Evolutionary conservation across 2,329 filamentous ascomycete species (phyloP).

Genomic region (Huntiella moniliformis): DNA sequence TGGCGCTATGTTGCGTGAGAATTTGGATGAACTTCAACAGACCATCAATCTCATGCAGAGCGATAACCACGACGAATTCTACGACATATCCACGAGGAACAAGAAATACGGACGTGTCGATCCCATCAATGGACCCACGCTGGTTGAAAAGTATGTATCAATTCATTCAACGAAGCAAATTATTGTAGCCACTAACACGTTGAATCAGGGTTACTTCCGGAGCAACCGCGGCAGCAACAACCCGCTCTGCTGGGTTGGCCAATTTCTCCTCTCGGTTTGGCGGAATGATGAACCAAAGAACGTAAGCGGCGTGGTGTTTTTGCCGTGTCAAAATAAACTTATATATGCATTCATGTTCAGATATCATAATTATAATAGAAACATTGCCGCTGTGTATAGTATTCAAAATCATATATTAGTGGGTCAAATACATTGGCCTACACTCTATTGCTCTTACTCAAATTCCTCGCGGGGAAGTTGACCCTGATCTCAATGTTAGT

Average conservation of each 20-base stretch:
- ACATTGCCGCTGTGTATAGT: too few species aligned
- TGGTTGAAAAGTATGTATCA: constrained; percentile 71
- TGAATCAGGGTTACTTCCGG: constrained; percentile 41
- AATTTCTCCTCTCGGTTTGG: constrained; percentile 62
- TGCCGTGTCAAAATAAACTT: too few species aligned
- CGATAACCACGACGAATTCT: constrained; percentile 92
- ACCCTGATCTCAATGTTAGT: constrained; percentile 17
- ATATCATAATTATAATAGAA: too few species aligned
- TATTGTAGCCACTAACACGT: constrained; percentile 12
- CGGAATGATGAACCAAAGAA: constrained; percentile 16
- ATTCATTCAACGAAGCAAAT: not conserved
- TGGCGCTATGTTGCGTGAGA: constrained; percentile 65
- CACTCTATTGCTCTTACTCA: constrained; percentile 17
- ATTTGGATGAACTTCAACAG: constrained; percentile 83
- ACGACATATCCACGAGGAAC: constrained; percentile 74
- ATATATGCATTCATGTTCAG: too few species aligned
- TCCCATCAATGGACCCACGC: constrained; percentile 65
- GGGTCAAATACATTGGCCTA: too few species aligned
- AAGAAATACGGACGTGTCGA: constrained; percentile 90
- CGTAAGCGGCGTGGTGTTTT: not conserved
- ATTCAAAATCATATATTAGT: not conserved
- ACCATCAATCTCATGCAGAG: constrained; percentile 74
- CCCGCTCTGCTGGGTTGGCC: constrained; percentile 42
- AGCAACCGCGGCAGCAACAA: constrained; percentile 30
- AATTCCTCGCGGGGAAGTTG: constrained; percentile 29